Conservation (phyloP, 2,329 filamentous ascomycete genomes). For the Rhinocladiella mackenziei region DNA sequence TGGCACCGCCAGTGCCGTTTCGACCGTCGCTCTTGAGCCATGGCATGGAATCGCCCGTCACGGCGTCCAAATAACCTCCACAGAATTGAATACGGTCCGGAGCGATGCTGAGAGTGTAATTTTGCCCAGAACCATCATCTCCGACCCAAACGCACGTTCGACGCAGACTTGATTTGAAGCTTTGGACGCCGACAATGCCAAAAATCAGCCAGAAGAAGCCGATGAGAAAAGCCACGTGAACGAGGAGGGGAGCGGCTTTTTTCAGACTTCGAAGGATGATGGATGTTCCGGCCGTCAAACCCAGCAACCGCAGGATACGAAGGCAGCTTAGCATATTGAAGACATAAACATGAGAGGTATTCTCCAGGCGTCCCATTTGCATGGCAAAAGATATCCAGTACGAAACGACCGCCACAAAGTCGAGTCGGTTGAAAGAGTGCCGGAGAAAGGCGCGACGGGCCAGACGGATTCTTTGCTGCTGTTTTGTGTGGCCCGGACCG, state of each 20-base stretch:
- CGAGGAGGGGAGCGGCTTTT: constrained; percentile 83
- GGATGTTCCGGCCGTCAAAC: constrained; percentile 89
- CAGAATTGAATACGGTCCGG: constrained; percentile 70
- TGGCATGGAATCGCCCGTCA: constrained; percentile 55
- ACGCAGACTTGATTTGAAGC: constrained; percentile 79
- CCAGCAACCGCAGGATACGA: constrained; percentile 83
- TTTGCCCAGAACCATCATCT: constrained; percentile 42
- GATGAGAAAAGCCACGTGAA: constrained; percentile 91
- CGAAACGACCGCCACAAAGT: constrained; percentile 89
- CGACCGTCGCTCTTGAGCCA: constrained; percentile 62
- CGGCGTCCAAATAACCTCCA: constrained; percentile 69
- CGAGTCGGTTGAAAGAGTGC: constrained; percentile 91
- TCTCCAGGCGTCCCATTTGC: constrained; percentile 65
- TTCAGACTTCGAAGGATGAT: constrained; percentile 94
- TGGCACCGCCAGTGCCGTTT: constrained; percentile 54
- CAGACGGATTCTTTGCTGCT: constrained; percentile 78
- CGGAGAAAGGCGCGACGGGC: constrained; percentile 88
- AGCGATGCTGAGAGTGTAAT: constrained; percentile 46
- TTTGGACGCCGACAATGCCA: constrained; percentile 93
- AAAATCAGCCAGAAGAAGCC: constrained; percentile 98
- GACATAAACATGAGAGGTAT: constrained; percentile 69
- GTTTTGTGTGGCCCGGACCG: constrained; percentile 59
- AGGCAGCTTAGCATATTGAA: constrained; percentile 97
- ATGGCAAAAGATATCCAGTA: constrained; percentile 90
- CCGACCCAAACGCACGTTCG: constrained; percentile 77